Evolutionary conservation across 805 yeast species (phyloP).

Genomic region (Danielozyma ontarioensis): DNA sequence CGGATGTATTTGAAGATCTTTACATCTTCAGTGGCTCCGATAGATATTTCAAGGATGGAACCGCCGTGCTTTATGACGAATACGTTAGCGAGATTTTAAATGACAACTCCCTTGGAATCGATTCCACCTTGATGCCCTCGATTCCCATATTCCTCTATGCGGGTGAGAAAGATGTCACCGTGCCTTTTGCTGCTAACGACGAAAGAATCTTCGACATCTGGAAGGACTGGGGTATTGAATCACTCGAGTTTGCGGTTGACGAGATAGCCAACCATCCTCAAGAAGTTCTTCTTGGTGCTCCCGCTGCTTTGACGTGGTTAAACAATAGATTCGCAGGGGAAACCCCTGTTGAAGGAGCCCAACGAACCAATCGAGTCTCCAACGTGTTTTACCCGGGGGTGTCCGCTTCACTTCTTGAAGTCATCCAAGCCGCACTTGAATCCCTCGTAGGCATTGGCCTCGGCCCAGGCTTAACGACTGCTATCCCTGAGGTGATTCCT

Average conservation of each 20-base stretch:
- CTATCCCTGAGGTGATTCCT: too few species aligned
- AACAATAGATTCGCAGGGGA: slow-evolving; percentile 7
- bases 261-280: slow-evolving; percentile 20
- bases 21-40: slow-evolving; percentile 11
- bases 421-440: too few species aligned
- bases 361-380: slow-evolving; percentile 4
- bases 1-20: slow-evolving; percentile 1
- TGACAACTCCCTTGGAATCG: slow-evolving; percentile 18
- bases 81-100: slow-evolving; percentile 9
- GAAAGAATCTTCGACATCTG: slow-evolving; percentile 18
- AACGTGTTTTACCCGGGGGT: slow-evolving; percentile 9
- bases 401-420: too few species aligned
- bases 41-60: slow-evolving; percentile 10
- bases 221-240: slow-evolving; percentile 23
- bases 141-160: slow-evolving; percentile 8
- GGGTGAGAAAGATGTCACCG: slow-evolving; percentile 6
- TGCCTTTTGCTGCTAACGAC: slow-evolving; percentile 6
- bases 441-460: too few species aligned
- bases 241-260: slow-evolving; percentile 24
- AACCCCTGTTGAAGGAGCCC: slow-evolving; percentile 6
- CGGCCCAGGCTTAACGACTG: too few species aligned
- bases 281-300: slow-evolving; percentile 11
- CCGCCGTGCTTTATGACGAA: slow-evolving; percentile 9
- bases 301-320: slow-evolving; percentile 8
- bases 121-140: slow-evolving; percentile 6